These are phyloP conservation scores for Melastoma candidum DNA, from an alignment of 441 rosid species.

Conservation along the genomic window DNA sequence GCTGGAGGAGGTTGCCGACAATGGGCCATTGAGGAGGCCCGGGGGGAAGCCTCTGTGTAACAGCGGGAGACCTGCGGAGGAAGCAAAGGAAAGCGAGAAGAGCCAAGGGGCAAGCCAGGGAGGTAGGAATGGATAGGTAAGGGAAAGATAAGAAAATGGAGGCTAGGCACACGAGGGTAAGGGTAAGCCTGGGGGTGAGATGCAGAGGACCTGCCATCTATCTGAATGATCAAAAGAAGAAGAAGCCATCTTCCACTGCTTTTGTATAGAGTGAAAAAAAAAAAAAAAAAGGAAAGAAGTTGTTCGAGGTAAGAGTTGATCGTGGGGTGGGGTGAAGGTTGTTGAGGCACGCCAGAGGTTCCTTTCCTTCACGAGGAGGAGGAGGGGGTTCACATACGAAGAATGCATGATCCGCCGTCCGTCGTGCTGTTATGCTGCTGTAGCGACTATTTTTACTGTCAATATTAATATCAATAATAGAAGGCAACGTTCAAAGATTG, in stretches of 20 bases:
- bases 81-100: conserved; percentile 15
- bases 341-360: not conserved
- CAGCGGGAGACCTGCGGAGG: conserved; percentile 4
- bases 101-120: not conserved
- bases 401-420: too few species aligned
- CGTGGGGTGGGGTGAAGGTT: not conserved
- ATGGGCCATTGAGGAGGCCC: conserved; percentile 81
- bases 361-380: too few species aligned
- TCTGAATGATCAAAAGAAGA: not conserved
- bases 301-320: too few species aligned
- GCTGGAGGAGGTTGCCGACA: conserved; percentile 70
- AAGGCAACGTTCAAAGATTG: not conserved
- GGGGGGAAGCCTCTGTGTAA: conserved; percentile 44
- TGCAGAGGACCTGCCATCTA: not conserved
- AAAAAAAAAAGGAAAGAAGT: too few species aligned
- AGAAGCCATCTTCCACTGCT: not conserved
- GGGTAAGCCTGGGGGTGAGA: not conserved
- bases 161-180: not conserved
- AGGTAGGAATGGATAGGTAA: not conserved
- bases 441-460: too few species aligned
- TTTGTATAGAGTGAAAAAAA: not conserved
- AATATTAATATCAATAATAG: too few species aligned
- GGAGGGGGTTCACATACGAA: not conserved
- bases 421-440: too few species aligned
- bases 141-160: not conserved